Conservation (phyloP, 129 eudicot genomes). For the Mikania micrantha region DNA sequence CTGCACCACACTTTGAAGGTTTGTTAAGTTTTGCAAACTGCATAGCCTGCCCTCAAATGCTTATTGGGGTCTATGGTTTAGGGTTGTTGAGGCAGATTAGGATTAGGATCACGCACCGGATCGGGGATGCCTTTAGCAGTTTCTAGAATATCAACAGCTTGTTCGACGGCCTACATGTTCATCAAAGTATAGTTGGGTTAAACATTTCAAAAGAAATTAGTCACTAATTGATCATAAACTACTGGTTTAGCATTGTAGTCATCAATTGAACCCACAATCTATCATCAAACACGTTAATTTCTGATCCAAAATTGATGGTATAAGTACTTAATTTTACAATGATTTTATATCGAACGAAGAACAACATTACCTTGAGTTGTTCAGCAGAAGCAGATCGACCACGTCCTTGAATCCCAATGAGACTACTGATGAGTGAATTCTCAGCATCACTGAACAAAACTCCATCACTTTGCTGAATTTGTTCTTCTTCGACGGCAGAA, state of each 20-base stretch:
- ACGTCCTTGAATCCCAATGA: slow-evolving; percentile 95
- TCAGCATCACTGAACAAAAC: slow-evolving; percentile 54
- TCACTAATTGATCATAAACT: not conserved
- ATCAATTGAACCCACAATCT: not conserved
- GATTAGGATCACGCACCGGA: slow-evolving; percentile 52
- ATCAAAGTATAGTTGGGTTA: not conserved
- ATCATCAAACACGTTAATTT: not conserved
- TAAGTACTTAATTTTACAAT: not conserved
- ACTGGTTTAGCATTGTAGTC: not conserved
- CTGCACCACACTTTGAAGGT: too few species aligned
- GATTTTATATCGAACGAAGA: not conserved
- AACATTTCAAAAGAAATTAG: not conserved
- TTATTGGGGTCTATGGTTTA: not conserved
- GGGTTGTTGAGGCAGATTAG: too few species aligned
- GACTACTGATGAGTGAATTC: slow-evolving; percentile 48
- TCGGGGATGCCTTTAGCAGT: slow-evolving; percentile 49
- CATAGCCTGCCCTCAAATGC: too few species aligned
- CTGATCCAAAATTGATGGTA: not conserved
- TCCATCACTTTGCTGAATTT: slow-evolving; percentile 13
- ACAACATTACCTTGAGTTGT: slow-evolving; percentile 60
- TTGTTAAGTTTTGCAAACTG: too few species aligned
- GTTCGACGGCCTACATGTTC: slow-evolving; percentile 66
- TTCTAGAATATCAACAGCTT: slow-evolving; percentile 76
- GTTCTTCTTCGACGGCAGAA: slow-evolving; percentile 31
- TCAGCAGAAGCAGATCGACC: slow-evolving; percentile 87